These are phyloP conservation scores for Thamnidium elegans DNA, from an alignment of 192 early-diverging fungal genomes.

Conservation along the genomic window DNA sequence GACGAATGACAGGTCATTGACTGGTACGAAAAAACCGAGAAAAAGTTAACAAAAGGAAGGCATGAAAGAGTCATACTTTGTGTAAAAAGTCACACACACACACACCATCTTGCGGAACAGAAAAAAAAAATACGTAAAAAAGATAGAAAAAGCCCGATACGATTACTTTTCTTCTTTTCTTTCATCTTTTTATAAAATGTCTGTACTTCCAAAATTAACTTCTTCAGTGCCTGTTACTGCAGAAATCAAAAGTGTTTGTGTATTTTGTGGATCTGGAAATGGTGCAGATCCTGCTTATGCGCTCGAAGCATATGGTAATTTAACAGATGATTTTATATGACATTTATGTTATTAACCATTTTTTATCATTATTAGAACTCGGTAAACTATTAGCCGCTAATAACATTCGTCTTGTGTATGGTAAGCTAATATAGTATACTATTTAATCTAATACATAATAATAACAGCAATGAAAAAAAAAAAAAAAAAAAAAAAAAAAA, in stretches of 20 bases:
- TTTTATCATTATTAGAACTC: constrained; percentile 34
- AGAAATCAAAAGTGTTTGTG: constrained; percentile 21
- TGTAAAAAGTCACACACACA: too few species aligned
- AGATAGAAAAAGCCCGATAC: too few species aligned
- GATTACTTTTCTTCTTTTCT: not conserved
- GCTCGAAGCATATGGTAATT: constrained; percentile 41
- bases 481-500: too few species aligned
- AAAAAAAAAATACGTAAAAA: too few species aligned
- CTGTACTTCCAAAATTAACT: too few species aligned
- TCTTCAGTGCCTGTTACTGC: too few species aligned
- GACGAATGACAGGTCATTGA: too few species aligned
- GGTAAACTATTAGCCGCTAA: constrained; percentile 53
- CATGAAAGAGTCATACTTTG: too few species aligned
- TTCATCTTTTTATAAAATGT: constrained; percentile 4
- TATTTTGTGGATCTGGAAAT: constrained; percentile 25
- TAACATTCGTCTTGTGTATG: constrained; percentile 66
- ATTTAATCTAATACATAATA: not conserved
- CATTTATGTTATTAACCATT: not conserved
- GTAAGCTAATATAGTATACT: constrained; percentile 24
- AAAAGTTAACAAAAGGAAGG: too few species aligned
- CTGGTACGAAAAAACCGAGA: too few species aligned
- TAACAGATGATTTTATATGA: not conserved
- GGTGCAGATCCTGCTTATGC: constrained; percentile 42
- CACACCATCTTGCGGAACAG: too few species aligned
- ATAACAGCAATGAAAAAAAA: not conserved